Conservation (phyloP, 345 rosid species). For the Cardamine occulta region DNA sequence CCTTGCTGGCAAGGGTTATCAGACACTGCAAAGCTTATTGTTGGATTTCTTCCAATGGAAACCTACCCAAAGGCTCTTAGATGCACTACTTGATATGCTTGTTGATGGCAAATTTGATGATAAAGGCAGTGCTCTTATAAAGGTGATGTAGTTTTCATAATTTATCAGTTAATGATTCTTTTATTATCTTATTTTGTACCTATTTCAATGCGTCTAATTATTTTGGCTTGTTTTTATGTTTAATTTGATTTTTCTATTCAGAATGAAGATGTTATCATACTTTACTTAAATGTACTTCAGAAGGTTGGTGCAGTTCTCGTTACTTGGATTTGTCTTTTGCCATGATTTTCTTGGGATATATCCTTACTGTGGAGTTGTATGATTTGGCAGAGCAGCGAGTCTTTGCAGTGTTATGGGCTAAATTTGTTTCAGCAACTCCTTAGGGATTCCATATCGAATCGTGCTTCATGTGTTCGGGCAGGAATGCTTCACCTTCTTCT, state of each 20-base stretch:
- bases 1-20: slow-evolving; percentile 93
- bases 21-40: slow-evolving; percentile 84
- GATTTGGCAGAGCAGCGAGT: slow-evolving; percentile 99
- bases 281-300: slow-evolving; percentile 84
- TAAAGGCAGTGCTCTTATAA: slow-evolving; percentile 62
- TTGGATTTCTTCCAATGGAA: slow-evolving; percentile 80
- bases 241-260: slow-evolving; percentile 46
- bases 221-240: slow-evolving; percentile 32
- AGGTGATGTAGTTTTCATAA: slow-evolving; percentile 53
- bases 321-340: slow-evolving; percentile 27
- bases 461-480: slow-evolving; percentile 87
- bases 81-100: slow-evolving; percentile 94
- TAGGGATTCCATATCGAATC: slow-evolving; percentile 87
- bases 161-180: slow-evolving; percentile 11
- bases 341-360: slow-evolving; percentile 26
- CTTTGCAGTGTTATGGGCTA: slow-evolving; percentile 83
- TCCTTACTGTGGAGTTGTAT: slow-evolving; percentile 52
- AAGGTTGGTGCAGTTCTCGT: slow-evolving; percentile 66
- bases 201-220: slow-evolving; percentile 40
- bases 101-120: slow-evolving; percentile 91
- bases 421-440: slow-evolving; percentile 78
- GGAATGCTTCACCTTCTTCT: slow-evolving; percentile 95
- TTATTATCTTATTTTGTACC: background rate
- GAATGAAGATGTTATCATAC: slow-evolving; percentile 96
- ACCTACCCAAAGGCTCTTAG: slow-evolving; percentile 80